Percentiles rank a stretch among this genome's conserved stretches.
Conservation (phyloP, 176 grass and related monocot species). For the Poa pratensis region DNA sequence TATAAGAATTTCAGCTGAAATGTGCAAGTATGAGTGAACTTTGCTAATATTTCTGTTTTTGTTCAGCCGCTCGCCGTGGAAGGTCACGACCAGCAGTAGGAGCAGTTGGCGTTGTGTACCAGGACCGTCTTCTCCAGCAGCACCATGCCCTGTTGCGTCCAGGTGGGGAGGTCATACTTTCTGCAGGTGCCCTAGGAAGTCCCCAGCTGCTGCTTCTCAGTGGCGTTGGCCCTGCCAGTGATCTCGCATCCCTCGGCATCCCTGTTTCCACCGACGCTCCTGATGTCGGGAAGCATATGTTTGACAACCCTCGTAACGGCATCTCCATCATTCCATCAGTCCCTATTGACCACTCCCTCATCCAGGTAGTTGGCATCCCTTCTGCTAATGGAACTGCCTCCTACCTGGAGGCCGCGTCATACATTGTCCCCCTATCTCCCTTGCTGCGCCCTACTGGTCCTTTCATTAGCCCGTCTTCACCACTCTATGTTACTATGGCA, state of each 20-base stretch:
- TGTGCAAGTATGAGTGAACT: neutral
- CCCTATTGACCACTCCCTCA: slow-evolving; percentile 79
- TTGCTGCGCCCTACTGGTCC: slow-evolving; percentile 37
- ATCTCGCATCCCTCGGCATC: slow-evolving; percentile 70
- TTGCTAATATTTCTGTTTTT: neutral
- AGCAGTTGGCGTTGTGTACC: slow-evolving; percentile 69
- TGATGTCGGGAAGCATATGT: slow-evolving; percentile 69
- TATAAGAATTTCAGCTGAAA: neutral
- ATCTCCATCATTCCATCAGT: slow-evolving; percentile 77
- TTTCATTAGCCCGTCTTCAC: slow-evolving; percentile 38
- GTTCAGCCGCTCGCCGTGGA: slow-evolving; percentile 38
- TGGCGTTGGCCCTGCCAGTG: slow-evolving; percentile 65
- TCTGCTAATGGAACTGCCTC: slow-evolving; percentile 45
- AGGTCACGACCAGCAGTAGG: slow-evolving; percentile 31
- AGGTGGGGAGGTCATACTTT: slow-evolving; percentile 84
- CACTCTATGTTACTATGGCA: slow-evolving; percentile 70
- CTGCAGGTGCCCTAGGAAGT: slow-evolving; percentile 75
- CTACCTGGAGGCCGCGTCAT: slow-evolving; percentile 83
- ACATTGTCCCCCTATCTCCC: slow-evolving; percentile 66
- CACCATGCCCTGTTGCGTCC: slow-evolving; percentile 67
- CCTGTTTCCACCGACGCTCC: slow-evolving; percentile 59
- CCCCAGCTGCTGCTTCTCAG: slow-evolving; percentile 79
- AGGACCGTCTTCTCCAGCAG: slow-evolving; percentile 63
- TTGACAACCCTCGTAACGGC: slow-evolving; percentile 88
- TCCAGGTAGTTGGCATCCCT: slow-evolving; percentile 90